These are phyloP conservation scores for Aspergillus sp. DNA, from an alignment of 2,329 filamentous ascomycete species.

Conservation along the genomic window DNA sequence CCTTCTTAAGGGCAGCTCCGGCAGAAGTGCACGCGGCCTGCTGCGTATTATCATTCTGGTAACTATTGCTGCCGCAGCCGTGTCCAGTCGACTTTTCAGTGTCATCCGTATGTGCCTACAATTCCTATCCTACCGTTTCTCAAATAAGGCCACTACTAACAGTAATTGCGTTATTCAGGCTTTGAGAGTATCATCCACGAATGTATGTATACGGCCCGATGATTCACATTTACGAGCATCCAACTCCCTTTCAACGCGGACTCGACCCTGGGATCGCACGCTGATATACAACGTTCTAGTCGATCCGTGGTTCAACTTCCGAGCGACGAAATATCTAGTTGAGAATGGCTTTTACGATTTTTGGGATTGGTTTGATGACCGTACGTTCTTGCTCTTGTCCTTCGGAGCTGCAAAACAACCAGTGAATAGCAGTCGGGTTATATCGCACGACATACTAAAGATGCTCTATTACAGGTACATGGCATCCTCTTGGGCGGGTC, in stretches of 20 bases:
- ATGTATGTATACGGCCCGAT: conserved; percentile 63
- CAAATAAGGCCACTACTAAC: background rate
- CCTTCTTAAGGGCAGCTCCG: conserved; percentile 75
- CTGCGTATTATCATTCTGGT: conserved; percentile 86
- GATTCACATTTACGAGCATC: background rate
- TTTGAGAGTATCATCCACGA: conserved; percentile 99
- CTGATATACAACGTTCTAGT: conserved; percentile 55
- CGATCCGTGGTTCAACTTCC: conserved; percentile 99
- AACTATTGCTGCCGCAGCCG: conserved; percentile 86
- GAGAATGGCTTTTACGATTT: conserved; percentile 98
- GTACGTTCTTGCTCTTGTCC: conserved; percentile 49
- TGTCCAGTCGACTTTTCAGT: conserved; percentile 93
- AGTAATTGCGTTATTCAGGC: conserved; percentile 49
- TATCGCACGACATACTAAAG: conserved; percentile 1
- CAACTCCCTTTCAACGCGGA: background rate
- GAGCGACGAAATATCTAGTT: conserved; percentile 96
- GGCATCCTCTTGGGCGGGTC: conserved; percentile 97
- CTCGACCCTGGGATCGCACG: background rate
- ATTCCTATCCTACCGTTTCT: background rate
- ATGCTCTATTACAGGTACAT: conserved; percentile 62
- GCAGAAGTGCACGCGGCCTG: conserved; percentile 78
- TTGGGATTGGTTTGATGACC: conserved; percentile 99
- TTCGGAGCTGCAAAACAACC: background rate
- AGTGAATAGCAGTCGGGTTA: background rate
- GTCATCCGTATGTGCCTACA: conserved; percentile 76